These are phyloP conservation scores for Xylaria sp. DNA, from an alignment of 2,329 filamentous ascomycete genomes.

Conservation along the genomic window DNA sequence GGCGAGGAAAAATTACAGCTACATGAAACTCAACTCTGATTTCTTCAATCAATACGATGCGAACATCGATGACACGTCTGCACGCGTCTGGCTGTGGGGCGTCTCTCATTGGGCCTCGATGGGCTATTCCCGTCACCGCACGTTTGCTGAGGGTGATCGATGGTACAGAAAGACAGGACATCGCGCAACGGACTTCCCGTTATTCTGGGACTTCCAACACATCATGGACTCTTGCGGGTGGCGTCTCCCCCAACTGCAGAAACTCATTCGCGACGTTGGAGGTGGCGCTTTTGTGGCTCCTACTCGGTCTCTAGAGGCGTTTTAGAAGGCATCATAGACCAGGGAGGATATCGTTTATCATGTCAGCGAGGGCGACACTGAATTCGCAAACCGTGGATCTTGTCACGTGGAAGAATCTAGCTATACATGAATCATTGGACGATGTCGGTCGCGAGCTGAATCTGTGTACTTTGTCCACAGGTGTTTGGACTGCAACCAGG, in stretches of 20 bases:
- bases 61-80: background rate
- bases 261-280: background rate
- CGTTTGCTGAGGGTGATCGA: background rate
- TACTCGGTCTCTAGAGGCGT: too few relatives aligned
- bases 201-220: background rate
- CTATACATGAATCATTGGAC: too few relatives aligned
- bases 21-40: background rate
- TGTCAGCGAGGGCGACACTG: too few relatives aligned
- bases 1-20: background rate
- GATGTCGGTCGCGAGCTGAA: too few relatives aligned
- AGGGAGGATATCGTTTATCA: too few relatives aligned
- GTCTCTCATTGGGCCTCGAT: background rate
- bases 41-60: background rate
- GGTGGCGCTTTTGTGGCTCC: background rate
- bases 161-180: background rate
- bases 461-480: too few relatives aligned
- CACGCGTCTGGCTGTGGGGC: background rate
- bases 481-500: too few relatives aligned
- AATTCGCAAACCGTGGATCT: too few relatives aligned
- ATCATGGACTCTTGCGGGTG: background rate
- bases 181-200: background rate
- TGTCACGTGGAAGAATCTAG: too few relatives aligned
- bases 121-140: background rate
- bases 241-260: background rate
- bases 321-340: too few relatives aligned